A percentile compares a stretch with the other conserved stretches of the same genome.
These are phyloP conservation scores for Sporothrix humicola DNA, from an alignment of 2,329 filamentous ascomycete genomes.

Conservation along the genomic window DNA sequence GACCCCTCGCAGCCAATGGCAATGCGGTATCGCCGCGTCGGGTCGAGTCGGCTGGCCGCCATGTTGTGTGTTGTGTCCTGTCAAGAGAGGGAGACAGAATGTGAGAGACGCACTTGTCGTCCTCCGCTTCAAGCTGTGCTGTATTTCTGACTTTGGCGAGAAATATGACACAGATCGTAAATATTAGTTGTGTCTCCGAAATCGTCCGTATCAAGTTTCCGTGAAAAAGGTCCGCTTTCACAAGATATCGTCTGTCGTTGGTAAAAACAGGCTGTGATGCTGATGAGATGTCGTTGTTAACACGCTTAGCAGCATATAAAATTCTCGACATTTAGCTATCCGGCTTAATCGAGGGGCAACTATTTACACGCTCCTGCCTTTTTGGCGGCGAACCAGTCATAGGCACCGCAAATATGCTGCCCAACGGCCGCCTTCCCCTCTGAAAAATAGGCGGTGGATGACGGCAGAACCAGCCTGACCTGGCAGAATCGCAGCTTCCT, in stretches of 20 bases:
- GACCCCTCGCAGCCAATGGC: conserved; percentile 79
- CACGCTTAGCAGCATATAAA: conserved; percentile 27
- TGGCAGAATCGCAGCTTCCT: conserved; percentile 10
- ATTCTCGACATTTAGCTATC: conserved; percentile 22
- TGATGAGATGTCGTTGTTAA: conserved; percentile 6
- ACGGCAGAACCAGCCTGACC: conserved; percentile 4
- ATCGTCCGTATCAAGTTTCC: too few species aligned
- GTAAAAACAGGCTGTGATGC: not conserved
- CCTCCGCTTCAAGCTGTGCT: not conserved
- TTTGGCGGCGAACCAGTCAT: not conserved
- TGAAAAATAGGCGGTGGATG: not conserved
- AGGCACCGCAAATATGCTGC: not conserved
- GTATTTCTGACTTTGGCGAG: not conserved
- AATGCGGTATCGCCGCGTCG: conserved; percentile 52
- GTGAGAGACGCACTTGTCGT: not conserved
- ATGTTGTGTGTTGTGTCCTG: not conserved
- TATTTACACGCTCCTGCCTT: not conserved
- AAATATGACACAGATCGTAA: not conserved
- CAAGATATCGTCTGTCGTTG: not conserved
- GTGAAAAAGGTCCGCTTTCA: not conserved
- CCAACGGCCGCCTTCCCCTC: not conserved
- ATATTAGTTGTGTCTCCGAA: not conserved
- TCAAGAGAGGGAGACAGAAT: not conserved
- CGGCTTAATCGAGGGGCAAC: conserved; percentile 17
- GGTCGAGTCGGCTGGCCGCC: conserved; percentile 33